These are phyloP conservation scores for Pezicula radicicola DNA, from an alignment of 2,329 filamentous ascomycete genomes.

Conservation along the genomic window DNA sequence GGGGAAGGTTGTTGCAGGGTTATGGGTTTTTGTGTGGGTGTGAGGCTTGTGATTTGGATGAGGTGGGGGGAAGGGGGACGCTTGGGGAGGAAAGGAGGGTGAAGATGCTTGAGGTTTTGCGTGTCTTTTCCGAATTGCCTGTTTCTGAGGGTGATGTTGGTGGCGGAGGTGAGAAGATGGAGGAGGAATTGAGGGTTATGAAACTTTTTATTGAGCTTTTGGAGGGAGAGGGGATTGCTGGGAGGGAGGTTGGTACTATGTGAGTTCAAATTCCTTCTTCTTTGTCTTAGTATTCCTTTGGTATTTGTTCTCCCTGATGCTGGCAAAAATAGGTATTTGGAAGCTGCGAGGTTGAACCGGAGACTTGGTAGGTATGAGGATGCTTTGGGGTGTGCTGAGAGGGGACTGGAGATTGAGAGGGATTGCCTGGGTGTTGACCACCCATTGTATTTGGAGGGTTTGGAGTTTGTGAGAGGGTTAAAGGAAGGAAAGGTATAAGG, in stretches of 20 bases:
- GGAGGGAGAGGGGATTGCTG: constrained; percentile 14
- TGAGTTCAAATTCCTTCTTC: constrained; percentile 4
- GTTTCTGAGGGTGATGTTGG: neutral
- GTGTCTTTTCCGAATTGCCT: constrained; percentile 2
- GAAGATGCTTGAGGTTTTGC: constrained; percentile 2
- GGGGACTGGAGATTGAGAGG: constrained; percentile 10
- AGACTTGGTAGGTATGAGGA: constrained; percentile 6
- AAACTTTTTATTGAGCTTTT: constrained; percentile 9
- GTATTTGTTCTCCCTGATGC: constrained; percentile 2
- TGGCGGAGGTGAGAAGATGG: neutral
- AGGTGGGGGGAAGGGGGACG: too few relatives aligned
- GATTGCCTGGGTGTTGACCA: constrained; percentile 18
- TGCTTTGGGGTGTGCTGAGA: constrained; percentile 10
- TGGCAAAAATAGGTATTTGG: constrained; percentile 12
- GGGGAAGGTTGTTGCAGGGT: constrained; percentile 7
- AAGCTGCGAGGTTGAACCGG: constrained; percentile 10
- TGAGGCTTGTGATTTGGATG: constrained; percentile 13
- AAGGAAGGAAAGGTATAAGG: neutral
- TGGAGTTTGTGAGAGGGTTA: constrained; percentile 3
- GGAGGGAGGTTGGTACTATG: constrained; percentile 13
- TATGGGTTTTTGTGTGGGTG: constrained; percentile 21
- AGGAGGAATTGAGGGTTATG: constrained; percentile 8
- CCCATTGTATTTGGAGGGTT: constrained; percentile 8
- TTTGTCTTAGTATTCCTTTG: neutral
- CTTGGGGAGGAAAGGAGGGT: constrained; percentile 10